phyloP scores from a whole-genome alignment of 129 eudicot species.

The Centaurea solstitialis region DNA sequence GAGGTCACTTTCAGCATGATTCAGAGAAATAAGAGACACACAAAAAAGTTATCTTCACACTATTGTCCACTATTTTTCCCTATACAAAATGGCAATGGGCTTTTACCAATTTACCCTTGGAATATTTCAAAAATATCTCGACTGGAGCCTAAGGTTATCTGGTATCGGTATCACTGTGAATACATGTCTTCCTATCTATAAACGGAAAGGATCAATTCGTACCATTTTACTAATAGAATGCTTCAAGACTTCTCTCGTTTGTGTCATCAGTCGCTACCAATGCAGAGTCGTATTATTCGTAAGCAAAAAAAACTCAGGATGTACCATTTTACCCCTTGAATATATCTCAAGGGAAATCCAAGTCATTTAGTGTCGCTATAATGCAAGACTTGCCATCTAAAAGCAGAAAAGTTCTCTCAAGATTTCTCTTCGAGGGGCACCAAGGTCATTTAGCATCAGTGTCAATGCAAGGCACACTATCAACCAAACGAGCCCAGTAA shows the following conservation, averaged over 20 bases:
- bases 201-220: background rate
- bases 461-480: background rate
- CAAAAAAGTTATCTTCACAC: background rate
- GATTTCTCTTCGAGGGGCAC: background rate
- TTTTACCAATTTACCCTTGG: background rate
- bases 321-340: background rate
- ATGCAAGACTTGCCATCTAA: background rate
- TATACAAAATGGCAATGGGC: background rate
- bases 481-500: background rate
- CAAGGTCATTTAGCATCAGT: background rate
- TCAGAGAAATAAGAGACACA: background rate
- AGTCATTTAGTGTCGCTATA: background rate
- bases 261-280: background rate
- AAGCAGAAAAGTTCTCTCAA: background rate
- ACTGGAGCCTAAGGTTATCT: background rate
- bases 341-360: background rate
- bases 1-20: background rate
- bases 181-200: background rate
- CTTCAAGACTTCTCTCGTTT: background rate
- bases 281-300: background rate
- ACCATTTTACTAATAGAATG: background rate
- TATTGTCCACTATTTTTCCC: background rate
- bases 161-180: background rate
- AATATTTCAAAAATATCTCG: background rate
- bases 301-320: background rate